These are phyloP conservation scores for Xylaria polymorpha DNA, from an alignment of 2,329 filamentous ascomycete species.

Conservation along the genomic window DNA sequence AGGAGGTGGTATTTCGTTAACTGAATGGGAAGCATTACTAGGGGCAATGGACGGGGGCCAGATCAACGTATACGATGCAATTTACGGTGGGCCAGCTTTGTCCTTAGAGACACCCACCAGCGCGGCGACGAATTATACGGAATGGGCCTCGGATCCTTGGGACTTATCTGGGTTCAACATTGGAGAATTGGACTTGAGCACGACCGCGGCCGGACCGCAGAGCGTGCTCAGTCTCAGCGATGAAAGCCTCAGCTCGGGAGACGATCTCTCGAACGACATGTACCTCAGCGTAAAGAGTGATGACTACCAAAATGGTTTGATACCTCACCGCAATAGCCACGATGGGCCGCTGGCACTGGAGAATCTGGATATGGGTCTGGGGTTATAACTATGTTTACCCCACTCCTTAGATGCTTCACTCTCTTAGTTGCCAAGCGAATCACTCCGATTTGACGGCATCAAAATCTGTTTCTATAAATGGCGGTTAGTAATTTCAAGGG, in stretches of 20 bases:
- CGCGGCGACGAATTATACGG: constrained; percentile 52
- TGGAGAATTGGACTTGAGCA: constrained; percentile 55
- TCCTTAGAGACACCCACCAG: constrained; percentile 59
- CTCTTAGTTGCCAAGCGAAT: constrained; percentile 14
- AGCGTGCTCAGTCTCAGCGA: constrained; percentile 68
- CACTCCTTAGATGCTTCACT: constrained; percentile 2
- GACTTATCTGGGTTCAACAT: constrained; percentile 64
- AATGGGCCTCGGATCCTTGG: constrained; percentile 70
- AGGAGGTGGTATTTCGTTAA: constrained; percentile 63
- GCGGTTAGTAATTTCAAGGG: constrained; percentile 4
- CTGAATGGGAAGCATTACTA: constrained; percentile 86
- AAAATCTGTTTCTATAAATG: constrained; percentile 11
- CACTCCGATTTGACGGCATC: constrained; percentile 10
- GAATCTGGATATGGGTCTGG: constrained; percentile 43
- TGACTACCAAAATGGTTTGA: constrained; percentile 50
- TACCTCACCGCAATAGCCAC: constrained; percentile 39
- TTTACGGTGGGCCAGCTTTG: constrained; percentile 74
- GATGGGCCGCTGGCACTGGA: constrained; percentile 45
- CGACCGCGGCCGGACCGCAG: constrained; percentile 58
- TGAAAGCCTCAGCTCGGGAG: constrained; percentile 67
- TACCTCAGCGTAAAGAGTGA: constrained; percentile 57
- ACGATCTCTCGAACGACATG: constrained; percentile 62
- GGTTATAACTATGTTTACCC: constrained; percentile 37
- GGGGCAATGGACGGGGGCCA: constrained; percentile 82
- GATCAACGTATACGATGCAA: constrained; percentile 85